Evolutionary conservation across 129 eudicot genomes (phyloP), one percentile per base, ranked within the genome.

Genomic region (Flaveria ramosissima): DNA sequence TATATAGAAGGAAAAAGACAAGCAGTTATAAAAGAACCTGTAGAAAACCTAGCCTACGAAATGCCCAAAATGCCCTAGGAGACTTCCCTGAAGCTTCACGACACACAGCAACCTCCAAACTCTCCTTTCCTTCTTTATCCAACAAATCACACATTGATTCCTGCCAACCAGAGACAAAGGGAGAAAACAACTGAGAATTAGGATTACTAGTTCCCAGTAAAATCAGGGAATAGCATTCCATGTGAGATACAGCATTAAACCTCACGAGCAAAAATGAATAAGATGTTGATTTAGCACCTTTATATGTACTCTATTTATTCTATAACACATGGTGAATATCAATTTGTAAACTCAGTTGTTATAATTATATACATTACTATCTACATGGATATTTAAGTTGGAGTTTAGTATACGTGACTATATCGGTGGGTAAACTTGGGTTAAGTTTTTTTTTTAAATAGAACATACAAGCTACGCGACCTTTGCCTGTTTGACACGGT

Each of bases 1-100:
- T 7, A 48, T 19, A 14, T 50, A 65, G 7, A 19, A 7, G 65
- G 43, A 24, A 26, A 66, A 50, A 60, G 46, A 23, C 19, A 17
- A 23, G 45, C 56, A 19, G 55, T 43, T 39, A 23, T 43, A 26
- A 42, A 14, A 6, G 42, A 73, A 93, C 99, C 97, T 83, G 96
- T 78, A 94, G 86, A 78, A 76, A 95, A 32, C 99, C 99, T 82
- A 95, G 64, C 76, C 97, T 86, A 13, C 90, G 87, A 71, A 86
- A 89, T 69, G 99, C 97, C 99, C 99, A 95, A 85, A 89, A 95
- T 46, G 99, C 97, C 88, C 94, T 88, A 50, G 99, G 95, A 19
- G 99, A 91, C 87, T 89, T 95, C 53, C 84, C 86, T 16, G 92
- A 83, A 79, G 96, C 97, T 71, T 91, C 97, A 23, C 85, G 83